Evolutionary conservation across 78 protist species (phyloP).

Genomic region (Chrysochromulina tobinii): DNA sequence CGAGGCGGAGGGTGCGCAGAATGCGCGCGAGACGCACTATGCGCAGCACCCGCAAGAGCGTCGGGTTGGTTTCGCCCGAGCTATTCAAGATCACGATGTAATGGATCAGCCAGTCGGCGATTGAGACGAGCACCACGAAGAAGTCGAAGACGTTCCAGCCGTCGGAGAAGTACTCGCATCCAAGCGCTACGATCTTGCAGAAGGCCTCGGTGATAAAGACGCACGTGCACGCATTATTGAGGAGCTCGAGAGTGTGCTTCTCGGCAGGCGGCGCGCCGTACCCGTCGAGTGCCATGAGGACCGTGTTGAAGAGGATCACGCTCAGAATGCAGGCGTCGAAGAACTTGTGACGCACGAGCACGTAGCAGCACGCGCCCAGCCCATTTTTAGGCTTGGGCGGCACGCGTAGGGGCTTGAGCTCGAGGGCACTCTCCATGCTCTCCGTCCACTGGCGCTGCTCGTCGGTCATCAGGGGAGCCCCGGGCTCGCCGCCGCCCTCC

Average conservation of each 20-base stretch:
- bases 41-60: background rate
- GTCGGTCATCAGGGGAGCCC: background rate
- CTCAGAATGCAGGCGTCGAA: background rate
- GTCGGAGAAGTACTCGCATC: background rate
- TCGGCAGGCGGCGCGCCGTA: background rate
- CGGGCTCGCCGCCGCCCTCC: background rate
- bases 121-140: background rate
- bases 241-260: background rate
- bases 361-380: background rate
- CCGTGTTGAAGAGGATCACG: background rate
- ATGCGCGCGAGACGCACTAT: background rate
- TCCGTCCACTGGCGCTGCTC: slow-evolving; percentile 25
- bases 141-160: background rate
- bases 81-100: background rate
- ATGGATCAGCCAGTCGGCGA: too few relatives aligned
- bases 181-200: background rate
- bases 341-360: background rate
- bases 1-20: background rate
- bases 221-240: background rate
- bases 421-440: background rate
- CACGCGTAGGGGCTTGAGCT: background rate
- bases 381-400: too few relatives aligned
- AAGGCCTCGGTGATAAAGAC: background rate
- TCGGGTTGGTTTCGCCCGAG: background rate
- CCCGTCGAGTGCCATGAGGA: background rate